Base-by-base conservation (phyloP, 2,329 filamentous ascomycete species). In the Aspergillus quadricinctus region DNA sequence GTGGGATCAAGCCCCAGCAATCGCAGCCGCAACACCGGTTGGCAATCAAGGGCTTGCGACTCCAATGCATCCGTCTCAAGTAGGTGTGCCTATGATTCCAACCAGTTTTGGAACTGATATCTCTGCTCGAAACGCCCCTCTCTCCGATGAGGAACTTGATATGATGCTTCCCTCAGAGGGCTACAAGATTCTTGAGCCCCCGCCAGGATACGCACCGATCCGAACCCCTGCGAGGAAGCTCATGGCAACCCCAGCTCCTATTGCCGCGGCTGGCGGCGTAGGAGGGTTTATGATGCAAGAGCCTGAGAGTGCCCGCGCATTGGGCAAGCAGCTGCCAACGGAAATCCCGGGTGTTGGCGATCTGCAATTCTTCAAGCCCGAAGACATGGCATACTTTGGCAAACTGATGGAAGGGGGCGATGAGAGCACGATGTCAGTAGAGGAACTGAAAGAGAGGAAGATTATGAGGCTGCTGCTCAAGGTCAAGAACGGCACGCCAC, bases 341-440 rank as follows among this genome's bases (percentile, higher is more conserved):
- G 93, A 97, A 70, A 97, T 99, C 40, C 92, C 94, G 3, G 94
- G 94, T 41, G 92, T 99, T 50, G 92, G 92, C 41, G 94, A 99
- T 72, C 78, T 99, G 52, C 92, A 97, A 64, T 99, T 97, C 73
- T 96, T 99, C 83, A 99, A 99, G 77, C 86, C 92, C 1, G 94
- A 99, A 73, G 94, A 99, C 74, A 97, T 97, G 92, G 88, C 90
- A 41, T 99, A 99, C 77, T 99, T 99, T 69, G 92, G 93, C 57
- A 97, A 99, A 79, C 84, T 99, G 43, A 93, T 96, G 23, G 94
- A 99, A 70, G 92, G 90, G 40, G 89, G 88, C 27, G 92, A 97
- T 65, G 94, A 99, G 76, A 95, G 93, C 66, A 83, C 86, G 23
- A 84, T 99, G 76, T 92, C 88, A 21, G 92, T 99, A 9, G 94